phyloP scores from a whole-genome alignment of 768 basidiomycete genomes.

The Chiua virens region DNA sequence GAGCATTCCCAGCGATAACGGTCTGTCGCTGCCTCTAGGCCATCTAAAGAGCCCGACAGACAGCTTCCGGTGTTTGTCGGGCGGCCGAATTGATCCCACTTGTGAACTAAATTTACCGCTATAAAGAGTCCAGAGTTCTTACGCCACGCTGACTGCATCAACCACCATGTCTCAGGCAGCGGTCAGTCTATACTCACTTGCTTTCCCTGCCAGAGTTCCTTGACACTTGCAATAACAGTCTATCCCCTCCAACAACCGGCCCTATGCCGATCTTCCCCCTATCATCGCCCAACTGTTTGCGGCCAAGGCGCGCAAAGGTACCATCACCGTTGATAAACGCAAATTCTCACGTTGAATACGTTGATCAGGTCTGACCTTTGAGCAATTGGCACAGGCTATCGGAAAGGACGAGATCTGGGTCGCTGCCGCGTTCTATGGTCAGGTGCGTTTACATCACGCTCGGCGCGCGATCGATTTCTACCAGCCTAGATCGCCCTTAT shows the following conservation, averaged over 20 bases:
- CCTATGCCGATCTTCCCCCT: slow-evolving; percentile 53
- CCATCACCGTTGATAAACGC: neutral
- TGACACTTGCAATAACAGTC: slow-evolving; percentile 27
- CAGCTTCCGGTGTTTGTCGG: too few relatives aligned
- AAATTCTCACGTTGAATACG: neutral
- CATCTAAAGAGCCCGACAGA: too few relatives aligned
- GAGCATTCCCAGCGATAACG: slow-evolving; percentile 1
- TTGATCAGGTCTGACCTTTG: slow-evolving; percentile 61
- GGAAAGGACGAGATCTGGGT: slow-evolving; percentile 81
- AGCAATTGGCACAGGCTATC: slow-evolving; percentile 61
- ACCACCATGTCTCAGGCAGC: slow-evolving; percentile 38
- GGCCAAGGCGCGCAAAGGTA: slow-evolving; percentile 68
- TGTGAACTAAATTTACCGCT: slow-evolving; percentile 7
- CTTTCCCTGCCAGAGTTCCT: neutral
- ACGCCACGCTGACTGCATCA: neutral
- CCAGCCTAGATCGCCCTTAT: neutral
- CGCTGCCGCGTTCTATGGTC: slow-evolving; percentile 79
- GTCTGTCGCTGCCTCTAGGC: neutral
- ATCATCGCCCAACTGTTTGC: slow-evolving; percentile 53
- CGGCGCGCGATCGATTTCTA: neutral
- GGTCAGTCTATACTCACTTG: slow-evolving; percentile 28
- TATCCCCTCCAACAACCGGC: slow-evolving; percentile 42
- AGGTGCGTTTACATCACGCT: slow-evolving; percentile 41
- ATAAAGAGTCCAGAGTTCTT: slow-evolving; percentile 9
- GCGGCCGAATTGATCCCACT: neutral